A percentile compares a stretch with the other conserved stretches of the same genome.
Conservation (phyloP, 2,329 filamentous ascomycete genomes). For the Colletotrichum somersetense region DNA sequence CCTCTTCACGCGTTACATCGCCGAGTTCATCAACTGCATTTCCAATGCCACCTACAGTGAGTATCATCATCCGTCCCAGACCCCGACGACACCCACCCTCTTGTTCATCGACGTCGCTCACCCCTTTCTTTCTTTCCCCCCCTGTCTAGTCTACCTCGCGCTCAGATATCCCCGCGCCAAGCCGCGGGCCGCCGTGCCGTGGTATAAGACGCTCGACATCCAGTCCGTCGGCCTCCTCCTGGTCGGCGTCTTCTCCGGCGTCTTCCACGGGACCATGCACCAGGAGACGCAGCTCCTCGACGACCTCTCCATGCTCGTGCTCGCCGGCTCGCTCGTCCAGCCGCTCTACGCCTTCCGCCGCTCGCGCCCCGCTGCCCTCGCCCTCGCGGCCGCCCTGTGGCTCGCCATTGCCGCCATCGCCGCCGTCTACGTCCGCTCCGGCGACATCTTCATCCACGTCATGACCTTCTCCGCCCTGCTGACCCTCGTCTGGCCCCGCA, state of each 20-base stretch:
- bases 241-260: conserved; percentile 57
- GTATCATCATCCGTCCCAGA: background rate
- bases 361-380: conserved; percentile 48
- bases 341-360: conserved; percentile 61
- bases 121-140: background rate
- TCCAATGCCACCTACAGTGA: conserved; percentile 54
- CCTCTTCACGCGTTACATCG: conserved; percentile 57
- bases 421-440: conserved; percentile 57
- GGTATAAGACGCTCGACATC: conserved; percentile 53
- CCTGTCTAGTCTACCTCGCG: conserved; percentile 55
- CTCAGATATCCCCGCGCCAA: conserved; percentile 52
- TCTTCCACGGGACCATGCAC: conserved; percentile 60
- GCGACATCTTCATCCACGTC: conserved; percentile 59
- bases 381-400: conserved; percentile 55
- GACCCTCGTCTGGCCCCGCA: conserved; percentile 50
- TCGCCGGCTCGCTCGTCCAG: conserved; percentile 65
- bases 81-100: background rate
- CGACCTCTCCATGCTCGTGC: conserved; percentile 70
- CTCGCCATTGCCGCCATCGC: conserved; percentile 56
- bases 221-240: conserved; percentile 57
- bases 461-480: conserved; percentile 53
- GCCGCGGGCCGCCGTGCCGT: conserved; percentile 48
- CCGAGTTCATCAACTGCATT: conserved; percentile 60
- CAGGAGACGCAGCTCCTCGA: conserved; percentile 62
- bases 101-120: background rate